A percentile compares a stretch with the other conserved stretches of the same genome.
phyloP scores from a whole-genome alignment of 2,329 filamentous ascomycete genomes.

The Neonectria magnoliae region DNA sequence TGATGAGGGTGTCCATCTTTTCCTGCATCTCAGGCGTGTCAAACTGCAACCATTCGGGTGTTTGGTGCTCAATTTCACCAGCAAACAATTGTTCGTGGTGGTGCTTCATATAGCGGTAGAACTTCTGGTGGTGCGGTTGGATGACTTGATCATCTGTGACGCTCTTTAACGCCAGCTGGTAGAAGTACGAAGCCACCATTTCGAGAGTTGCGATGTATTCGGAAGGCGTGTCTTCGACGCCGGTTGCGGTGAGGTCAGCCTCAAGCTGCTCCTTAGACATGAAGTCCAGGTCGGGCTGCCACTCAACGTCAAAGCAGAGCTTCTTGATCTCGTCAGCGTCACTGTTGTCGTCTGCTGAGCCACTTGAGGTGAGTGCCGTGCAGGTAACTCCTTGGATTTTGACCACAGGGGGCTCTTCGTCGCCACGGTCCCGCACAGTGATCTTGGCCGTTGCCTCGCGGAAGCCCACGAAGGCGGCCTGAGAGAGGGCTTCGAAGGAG shows the following conservation, averaged over 20 bases:
- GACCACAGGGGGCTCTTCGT: background rate
- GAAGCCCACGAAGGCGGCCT: constrained; percentile 1
- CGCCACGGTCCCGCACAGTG: background rate
- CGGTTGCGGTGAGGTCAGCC: background rate
- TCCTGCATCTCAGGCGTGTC: background rate
- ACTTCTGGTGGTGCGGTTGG: constrained; percentile 18
- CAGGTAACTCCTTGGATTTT: background rate
- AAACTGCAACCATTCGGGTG: constrained; percentile 7
- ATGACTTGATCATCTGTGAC: constrained; percentile 10
- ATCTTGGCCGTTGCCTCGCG: constrained; percentile 4
- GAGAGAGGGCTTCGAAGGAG: background rate
- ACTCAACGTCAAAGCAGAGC: constrained; percentile 10
- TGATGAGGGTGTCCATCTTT: background rate
- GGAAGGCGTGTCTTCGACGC: constrained; percentile 9
- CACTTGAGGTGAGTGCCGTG: constrained; percentile 1
- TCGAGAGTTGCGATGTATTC: background rate
- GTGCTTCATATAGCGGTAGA: constrained; percentile 18
- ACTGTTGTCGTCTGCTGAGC: background rate
- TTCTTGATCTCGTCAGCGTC: constrained; percentile 5
- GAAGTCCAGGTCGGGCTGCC: constrained; percentile 12
- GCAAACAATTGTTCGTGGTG: background rate
- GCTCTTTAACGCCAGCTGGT: background rate
- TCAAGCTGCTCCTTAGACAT: constrained; percentile 6
- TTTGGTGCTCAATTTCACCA: constrained; percentile 4
- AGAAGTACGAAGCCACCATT: constrained; percentile 7